Evolutionary conservation across 768 basidiomycete species (phyloP).

Genomic region (Punctularia strigosozonata): DNA sequence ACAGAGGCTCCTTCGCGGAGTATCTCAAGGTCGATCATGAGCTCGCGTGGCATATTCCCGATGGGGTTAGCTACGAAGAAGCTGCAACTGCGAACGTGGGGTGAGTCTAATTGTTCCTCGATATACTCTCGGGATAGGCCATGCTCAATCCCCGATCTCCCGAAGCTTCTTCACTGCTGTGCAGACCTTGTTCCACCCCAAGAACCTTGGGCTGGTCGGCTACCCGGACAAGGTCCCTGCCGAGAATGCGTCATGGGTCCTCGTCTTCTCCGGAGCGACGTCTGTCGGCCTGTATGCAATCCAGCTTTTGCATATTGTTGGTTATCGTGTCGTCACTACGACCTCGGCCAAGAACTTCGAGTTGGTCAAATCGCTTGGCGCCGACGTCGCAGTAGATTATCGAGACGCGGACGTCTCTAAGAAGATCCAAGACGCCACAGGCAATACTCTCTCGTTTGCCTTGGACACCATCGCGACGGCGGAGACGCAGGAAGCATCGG

Average conservation of each 20-base stretch:
- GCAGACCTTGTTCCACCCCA: conserved; percentile 36
- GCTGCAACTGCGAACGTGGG: conserved; percentile 11
- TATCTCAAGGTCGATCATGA: neutral
- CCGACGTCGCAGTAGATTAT: no score
- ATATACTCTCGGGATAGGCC: conserved; percentile 48
- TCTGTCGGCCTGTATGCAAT: conserved; percentile 61
- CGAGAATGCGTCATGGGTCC: conserved; percentile 46
- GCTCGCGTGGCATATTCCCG: neutral
- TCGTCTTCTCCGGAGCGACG: conserved; percentile 64
- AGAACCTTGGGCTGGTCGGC: conserved; percentile 45
- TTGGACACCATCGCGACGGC: no score
- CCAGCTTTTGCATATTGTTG: conserved; percentile 57
- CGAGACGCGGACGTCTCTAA: no score
- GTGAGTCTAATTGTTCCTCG: conserved; percentile 30
- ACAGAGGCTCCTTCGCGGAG: neutral
- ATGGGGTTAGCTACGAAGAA: neutral
- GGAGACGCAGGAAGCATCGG: no score
- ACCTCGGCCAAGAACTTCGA: conserved; percentile 51
- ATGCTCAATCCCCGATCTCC: conserved; percentile 30
- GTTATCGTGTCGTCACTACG: conserved; percentile 43
- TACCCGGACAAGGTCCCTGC: conserved; percentile 46
- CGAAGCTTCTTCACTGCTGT: conserved; percentile 33
- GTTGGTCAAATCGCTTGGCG: conserved; percentile 47
- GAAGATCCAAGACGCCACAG: no score
- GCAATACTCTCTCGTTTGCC: no score